Base-by-base conservation (phyloP, 345 rosid species). In the Pseudoturritis turrita region DNA sequence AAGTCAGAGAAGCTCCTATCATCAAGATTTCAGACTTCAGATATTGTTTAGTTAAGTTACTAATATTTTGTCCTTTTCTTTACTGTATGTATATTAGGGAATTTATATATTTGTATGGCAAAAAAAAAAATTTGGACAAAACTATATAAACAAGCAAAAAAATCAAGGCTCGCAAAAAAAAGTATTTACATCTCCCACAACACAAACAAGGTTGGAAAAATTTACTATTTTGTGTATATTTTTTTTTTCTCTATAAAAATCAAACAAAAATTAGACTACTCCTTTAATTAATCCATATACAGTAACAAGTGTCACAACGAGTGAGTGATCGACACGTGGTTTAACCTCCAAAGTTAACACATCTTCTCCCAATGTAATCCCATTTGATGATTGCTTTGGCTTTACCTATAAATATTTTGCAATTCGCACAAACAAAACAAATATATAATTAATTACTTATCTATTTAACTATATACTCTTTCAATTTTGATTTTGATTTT, bases 321-420 rank as follows among this genome's bases (percentile, higher is more conserved):
- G 77, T n/a, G 85, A 81, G 40, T 71, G 87, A 65, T 85, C 83
- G 9, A 80, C 77, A 72, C 76, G 70, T 40, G 87, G 80, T 51
- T 85, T 84, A 58, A 83, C 84, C 19, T 71, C 78, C 82, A 85
- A 63, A 44, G 71, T 53, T 58, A 79, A 51, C 25, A 83, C 89
- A 54, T 85, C 89, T 11, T 83, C 82, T 37, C 85, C 89, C 28
- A 83, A n/a, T 56, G n/a, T 62, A 14, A 83, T 47, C 43, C 89
- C 91, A 13, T 78, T 78, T 25, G 82, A 36, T 50, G 87, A 81
- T 46, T 81, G 86, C 69, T 87, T 87, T 61, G 77, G 84, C 62
- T 77, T 85, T 51, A 72, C 84, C 89, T 87, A 76, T 68, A 68
- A 43, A 3, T 19, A 19, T 13, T 54, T 47, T 47, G 10, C 37